Percentiles rank a stretch among this genome's conserved stretches.
Evolutionary conservation across 345 rosid species (phyloP).

Genomic region (Eucalyptus globulus): DNA sequence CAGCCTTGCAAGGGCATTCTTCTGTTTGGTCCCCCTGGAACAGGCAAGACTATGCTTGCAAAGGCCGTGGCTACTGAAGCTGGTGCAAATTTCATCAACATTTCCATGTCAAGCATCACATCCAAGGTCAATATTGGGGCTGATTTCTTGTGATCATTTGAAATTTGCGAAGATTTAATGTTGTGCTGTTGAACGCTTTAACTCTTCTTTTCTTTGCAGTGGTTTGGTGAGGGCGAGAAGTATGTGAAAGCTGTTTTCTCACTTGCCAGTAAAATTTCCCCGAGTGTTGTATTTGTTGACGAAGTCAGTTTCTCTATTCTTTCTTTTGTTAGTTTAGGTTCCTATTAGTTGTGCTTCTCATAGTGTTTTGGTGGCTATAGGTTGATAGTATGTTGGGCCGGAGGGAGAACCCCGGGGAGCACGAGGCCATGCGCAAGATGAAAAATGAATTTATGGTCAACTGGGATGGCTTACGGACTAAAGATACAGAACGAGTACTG

Average conservation of each 20-base stretch:
- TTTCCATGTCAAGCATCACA: constrained; percentile 83
- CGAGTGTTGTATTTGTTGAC: constrained; percentile 86
- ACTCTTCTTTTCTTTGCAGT: constrained; percentile 31
- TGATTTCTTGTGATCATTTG: background rate
- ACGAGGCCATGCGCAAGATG: constrained; percentile 89
- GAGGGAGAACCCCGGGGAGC: constrained; percentile 76
- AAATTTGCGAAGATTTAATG: background rate
- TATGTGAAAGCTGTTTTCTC: constrained; percentile 89
- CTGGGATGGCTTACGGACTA: constrained; percentile 86
- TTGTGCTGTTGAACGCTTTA: background rate
- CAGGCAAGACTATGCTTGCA: constrained; percentile 96
- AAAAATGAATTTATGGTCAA: constrained; percentile 94
- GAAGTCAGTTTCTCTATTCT: constrained; percentile 31
- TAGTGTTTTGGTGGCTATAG: constrained; percentile 10
- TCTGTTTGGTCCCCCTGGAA: constrained; percentile 92
- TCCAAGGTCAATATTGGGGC: constrained; percentile 47
- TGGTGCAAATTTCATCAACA: constrained; percentile 88
- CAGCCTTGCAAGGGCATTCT: constrained; percentile 96
- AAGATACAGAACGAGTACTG: constrained; percentile 77
- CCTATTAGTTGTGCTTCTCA: background rate
- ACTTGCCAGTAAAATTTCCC: constrained; percentile 81
- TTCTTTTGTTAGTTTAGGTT: background rate
- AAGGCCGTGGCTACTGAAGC: constrained; percentile 99
- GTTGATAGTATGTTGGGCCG: constrained; percentile 98
- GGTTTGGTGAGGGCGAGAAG: constrained; percentile 98